phyloP scores from a whole-genome alignment of 1,139 yeast genomes.

The Arxiozyma bovina region DNA sequence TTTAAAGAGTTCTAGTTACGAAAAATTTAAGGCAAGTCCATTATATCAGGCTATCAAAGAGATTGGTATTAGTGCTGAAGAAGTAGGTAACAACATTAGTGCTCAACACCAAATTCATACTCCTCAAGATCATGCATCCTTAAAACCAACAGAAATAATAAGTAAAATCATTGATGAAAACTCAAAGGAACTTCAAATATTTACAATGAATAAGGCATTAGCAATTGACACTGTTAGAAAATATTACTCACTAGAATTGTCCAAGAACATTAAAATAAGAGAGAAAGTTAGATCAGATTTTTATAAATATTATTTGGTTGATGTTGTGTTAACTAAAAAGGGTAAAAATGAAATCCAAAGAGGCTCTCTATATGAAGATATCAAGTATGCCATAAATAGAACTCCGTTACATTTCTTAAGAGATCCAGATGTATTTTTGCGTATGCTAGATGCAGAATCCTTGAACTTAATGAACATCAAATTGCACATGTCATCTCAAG shows the following conservation, averaged over 20 bases:
- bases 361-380: constrained; percentile 75
- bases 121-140: constrained; percentile 58
- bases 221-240: constrained; percentile 70
- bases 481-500: constrained; percentile 36
- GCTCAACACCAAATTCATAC: constrained; percentile 65
- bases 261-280: constrained; percentile 74
- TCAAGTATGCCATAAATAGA: constrained; percentile 82
- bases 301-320: constrained; percentile 58
- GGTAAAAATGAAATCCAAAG: constrained; percentile 76
- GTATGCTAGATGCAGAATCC: constrained; percentile 86
- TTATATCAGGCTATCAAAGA: constrained; percentile 62
- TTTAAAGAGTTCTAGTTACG: constrained; percentile 63
- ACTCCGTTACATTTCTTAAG: constrained; percentile 63
- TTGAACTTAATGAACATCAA: constrained; percentile 46
- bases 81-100: constrained; percentile 76
- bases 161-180: constrained; percentile 44
- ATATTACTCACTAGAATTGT: constrained; percentile 69
- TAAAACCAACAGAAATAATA: constrained; percentile 57
- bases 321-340: constrained; percentile 75
- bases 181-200: constrained; percentile 35
- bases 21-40: constrained; percentile 61
- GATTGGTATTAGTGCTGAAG: constrained; percentile 68
- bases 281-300: constrained; percentile 64
- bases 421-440: constrained; percentile 71
- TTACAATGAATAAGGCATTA: constrained; percentile 50